Evolutionary conservation across 1,139 yeast genomes (phyloP), one percentile per base, ranked within the genome.

Genomic region (Pneumocystis canis): DNA sequence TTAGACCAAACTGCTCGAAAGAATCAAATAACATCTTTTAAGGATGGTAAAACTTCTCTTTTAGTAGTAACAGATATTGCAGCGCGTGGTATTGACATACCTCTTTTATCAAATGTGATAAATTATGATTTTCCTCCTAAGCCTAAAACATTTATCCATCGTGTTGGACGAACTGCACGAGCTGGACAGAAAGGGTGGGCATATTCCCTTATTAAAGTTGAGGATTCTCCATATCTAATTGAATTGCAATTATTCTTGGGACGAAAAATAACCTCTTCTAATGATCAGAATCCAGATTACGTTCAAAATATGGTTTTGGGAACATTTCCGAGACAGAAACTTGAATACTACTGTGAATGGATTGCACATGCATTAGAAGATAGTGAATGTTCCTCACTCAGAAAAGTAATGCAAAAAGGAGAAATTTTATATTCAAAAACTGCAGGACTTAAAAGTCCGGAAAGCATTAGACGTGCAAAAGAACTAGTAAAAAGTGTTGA

Each of bases 181-280:
- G 98, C 98, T 11, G 99, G 99, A 73, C 85, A 89, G 71, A 83
- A 82, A 69, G 99, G 99, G 71, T 90, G 97, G 96, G 98, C 98
- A 0, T 94, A 88, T 72, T 85, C 97, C 1, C 82, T 94, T 64
- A 85, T 90, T 3, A 81, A 84, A 66, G 96, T 89, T 68, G 80
- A 82, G 66, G 99, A 94, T 72, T 75, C 92, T 65, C 96, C 98
- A 5, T 94, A 92, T 70, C 75, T 94, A 61, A 78, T 92, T 62
- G 99, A 94, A 73, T 78, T 94, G 70, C 98, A 94, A 72, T 76
- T 94, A 59, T 92, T 94, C 71, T 77, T 94, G 70, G 97, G 97
- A 6, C 82, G 86, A 69, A 89, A 89, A 72, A 79, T 92, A 35
- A 74, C 86, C 59, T 74, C 89, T 58, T 76, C 76, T 11, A 71